Percentiles rank a stretch among this genome's conserved stretches.
phyloP scores from a whole-genome alignment of 768 basidiomycete species.

The Suillus occidentalis region DNA sequence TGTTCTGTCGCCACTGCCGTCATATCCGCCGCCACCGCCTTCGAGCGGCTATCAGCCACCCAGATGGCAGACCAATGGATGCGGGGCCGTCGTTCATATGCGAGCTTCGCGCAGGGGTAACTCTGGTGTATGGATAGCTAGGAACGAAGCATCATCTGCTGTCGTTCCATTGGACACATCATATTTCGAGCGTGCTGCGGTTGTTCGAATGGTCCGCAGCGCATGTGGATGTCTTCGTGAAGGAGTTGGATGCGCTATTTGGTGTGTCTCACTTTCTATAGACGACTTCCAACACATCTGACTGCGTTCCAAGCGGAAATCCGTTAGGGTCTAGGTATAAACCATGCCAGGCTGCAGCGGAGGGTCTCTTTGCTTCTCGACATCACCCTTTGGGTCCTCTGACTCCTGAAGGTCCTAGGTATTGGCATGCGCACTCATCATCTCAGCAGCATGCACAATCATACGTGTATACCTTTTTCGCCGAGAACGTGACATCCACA shows the following conservation, averaged over 20 bases:
- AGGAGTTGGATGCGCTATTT: slow-evolving; percentile 64
- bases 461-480: slow-evolving; percentile 49
- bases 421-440: slow-evolving; percentile 36
- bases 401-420: slow-evolving; percentile 42
- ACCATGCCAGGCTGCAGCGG: slow-evolving; percentile 58
- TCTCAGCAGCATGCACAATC: slow-evolving; percentile 18
- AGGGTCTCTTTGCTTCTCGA: slow-evolving; percentile 37
- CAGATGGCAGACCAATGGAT: slow-evolving; percentile 47
- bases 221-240: slow-evolving; percentile 68
- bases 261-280: slow-evolving; percentile 34
- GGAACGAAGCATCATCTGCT: slow-evolving; percentile 46
- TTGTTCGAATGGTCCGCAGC: slow-evolving; percentile 51
- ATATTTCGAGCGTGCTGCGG: slow-evolving; percentile 55
- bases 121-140: slow-evolving; percentile 59
- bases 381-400: slow-evolving; percentile 22
- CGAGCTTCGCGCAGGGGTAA: slow-evolving; percentile 52
- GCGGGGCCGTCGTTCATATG: slow-evolving; percentile 61
- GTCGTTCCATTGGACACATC: slow-evolving; percentile 56
- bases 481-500: slow-evolving; percentile 39
- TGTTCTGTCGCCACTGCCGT: slow-evolving; percentile 39
- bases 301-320: slow-evolving; percentile 51
- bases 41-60: slow-evolving; percentile 19
- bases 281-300: slow-evolving; percentile 11
- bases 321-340: slow-evolving; percentile 61
- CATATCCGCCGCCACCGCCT: slow-evolving; percentile 27